A percentile compares a stretch with the other conserved stretches of the same genome.
These are phyloP conservation scores for Oryza meridionalis DNA, from an alignment of 176 grass and related monocot species.

Conservation along the genomic window DNA sequence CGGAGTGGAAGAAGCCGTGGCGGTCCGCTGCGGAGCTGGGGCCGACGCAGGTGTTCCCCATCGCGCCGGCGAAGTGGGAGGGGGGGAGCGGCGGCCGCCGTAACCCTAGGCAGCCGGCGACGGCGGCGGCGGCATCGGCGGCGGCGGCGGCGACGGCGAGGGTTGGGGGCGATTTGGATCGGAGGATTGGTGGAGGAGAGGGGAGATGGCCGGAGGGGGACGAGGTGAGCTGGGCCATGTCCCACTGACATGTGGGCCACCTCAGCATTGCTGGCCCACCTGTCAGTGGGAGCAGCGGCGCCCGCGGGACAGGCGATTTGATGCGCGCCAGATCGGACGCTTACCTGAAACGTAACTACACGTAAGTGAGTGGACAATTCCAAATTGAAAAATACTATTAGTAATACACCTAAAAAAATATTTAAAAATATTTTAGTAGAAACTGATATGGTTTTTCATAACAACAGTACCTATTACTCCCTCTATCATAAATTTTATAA, in stretches of 20 bases:
- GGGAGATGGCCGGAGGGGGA: slow-evolving; percentile 39
- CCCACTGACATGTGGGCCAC: slow-evolving; percentile 31
- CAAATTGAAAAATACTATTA: too few species aligned
- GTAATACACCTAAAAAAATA: too few species aligned
- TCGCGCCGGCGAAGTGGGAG: slow-evolving; percentile 26
- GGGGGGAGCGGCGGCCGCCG: not conserved
- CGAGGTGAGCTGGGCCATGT: not conserved
- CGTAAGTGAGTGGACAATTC: too few species aligned
- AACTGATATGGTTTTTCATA: too few species aligned
- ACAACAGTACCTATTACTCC: too few species aligned
- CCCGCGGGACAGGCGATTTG: not conserved
- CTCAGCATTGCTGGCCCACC: not conserved
- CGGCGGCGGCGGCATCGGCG: slow-evolving; percentile 5
- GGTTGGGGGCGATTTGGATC: slow-evolving; percentile 42
- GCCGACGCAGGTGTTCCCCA: slow-evolving; percentile 63
- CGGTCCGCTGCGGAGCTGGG: slow-evolving; percentile 32
- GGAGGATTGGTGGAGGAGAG: slow-evolving; percentile 23
- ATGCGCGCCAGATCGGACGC: slow-evolving; percentile 40
- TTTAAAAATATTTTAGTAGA: too few species aligned
- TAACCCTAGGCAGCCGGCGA: slow-evolving; percentile 32
- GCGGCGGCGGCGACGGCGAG: slow-evolving; percentile 10
- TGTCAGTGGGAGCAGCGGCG: slow-evolving; percentile 18
- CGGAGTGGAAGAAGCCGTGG: slow-evolving; percentile 58
- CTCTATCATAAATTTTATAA: too few species aligned
- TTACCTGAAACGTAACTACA: too few species aligned